Conservation (phyloP, 2,329 filamentous ascomycete species). For the Ophiostoma novo-ulmi region DNA sequence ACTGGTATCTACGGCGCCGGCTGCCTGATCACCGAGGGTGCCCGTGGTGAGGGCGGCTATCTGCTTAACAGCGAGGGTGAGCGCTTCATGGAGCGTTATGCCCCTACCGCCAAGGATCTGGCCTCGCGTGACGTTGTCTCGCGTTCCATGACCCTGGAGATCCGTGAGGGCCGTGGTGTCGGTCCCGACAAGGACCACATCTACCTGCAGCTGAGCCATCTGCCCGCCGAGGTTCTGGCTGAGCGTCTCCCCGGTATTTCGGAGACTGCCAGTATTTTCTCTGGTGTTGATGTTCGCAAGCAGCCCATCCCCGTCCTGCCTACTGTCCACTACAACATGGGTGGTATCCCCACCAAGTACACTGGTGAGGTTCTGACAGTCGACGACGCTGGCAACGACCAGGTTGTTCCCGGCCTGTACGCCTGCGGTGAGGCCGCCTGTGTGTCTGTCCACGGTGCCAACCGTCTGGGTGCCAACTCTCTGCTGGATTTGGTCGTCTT, state of each 20-base stretch:
- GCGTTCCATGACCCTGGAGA: constrained; percentile 97
- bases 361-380: constrained; percentile 92
- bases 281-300: constrained; percentile 94
- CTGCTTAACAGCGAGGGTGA: constrained; percentile 96
- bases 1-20: constrained; percentile 98
- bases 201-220: constrained; percentile 93
- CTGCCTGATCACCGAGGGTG: constrained; percentile 95
- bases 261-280: constrained; percentile 95
- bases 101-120: constrained; percentile 95
- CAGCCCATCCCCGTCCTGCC: constrained; percentile 94
- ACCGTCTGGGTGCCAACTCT: constrained; percentile 96
- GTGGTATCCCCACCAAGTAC: constrained; percentile 96
- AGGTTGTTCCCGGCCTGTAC: constrained; percentile 90
- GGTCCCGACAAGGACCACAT: constrained; percentile 97
- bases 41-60: constrained; percentile 96
- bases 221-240: constrained; percentile 85
- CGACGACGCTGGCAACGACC: constrained; percentile 79
- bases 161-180: constrained; percentile 93
- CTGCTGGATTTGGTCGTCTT: constrained; percentile 97
- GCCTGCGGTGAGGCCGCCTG: constrained; percentile 96
- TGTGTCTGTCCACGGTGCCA: constrained; percentile 96
- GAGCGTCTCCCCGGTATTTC: constrained; percentile 98
- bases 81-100: constrained; percentile 99
- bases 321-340: constrained; percentile 99
- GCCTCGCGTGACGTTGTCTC: constrained; percentile 94